Evolutionary conservation across 2,329 filamentous ascomycete species (phyloP), one percentile per base, ranked within the genome.

Genomic region (Herpotrichia juniperi): DNA sequence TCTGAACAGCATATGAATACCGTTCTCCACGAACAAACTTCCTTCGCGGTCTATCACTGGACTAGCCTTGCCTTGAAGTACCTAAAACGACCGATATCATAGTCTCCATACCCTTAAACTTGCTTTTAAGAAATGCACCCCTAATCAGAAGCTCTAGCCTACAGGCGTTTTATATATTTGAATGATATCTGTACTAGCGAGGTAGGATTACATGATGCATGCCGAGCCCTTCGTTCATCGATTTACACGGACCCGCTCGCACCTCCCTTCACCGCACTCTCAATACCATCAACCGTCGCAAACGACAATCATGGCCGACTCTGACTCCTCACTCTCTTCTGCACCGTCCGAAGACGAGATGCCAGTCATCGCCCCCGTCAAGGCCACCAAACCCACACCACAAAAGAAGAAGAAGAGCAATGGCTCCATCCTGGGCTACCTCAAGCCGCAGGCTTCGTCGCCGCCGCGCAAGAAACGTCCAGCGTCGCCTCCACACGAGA

Each of bases 401-500:
- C 56, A 60, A 51, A 68, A 67, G 59, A 68, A 60, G 56, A 59
- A 50, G 40, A 69, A 70, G 58, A 69, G 61, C 56, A 69, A 71
- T 48, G 61, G 65, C 59, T 68, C 63, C 54, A 71, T 72, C 54
- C 54, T 73, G 55, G 63, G 63, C 52, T 72, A 70, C 65, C 70
- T 71, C 61, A 77, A 78, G 59, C 73, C 75, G 51, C 53, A 62
- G 40, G 72, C 75, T 16, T 69, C 75, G 30, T 66, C 73, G 53
- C 67, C 81, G 55, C 76, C 81, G 66, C 83, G 82, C 75, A 81
- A 85, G 66, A 96, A 94, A 80, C 83, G 93, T 72, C 87, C 89
- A 51, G 87, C 91, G 17, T 97, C 93, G 61, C 93, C 93, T 62
- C 87, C 91, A 8, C 93, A 97, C 74, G 91, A 96, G 81, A 90